Conservation (phyloP, 2,329 filamentous ascomycete genomes). For the Fusarium veterinarium region DNA sequence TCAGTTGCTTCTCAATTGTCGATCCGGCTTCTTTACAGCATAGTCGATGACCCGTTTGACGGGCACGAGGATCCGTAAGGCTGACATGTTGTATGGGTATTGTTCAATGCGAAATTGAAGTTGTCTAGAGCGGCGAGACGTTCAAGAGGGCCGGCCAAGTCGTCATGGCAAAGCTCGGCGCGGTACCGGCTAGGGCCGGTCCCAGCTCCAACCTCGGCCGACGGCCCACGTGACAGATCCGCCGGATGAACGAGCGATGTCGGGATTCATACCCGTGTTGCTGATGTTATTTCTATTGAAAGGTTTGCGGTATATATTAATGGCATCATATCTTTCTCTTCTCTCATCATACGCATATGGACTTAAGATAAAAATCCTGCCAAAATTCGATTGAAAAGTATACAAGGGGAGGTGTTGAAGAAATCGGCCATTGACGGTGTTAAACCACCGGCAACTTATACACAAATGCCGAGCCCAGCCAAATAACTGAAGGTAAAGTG, state of each 20-base stretch:
- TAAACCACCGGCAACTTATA: constrained; percentile 23
- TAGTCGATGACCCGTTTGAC: constrained; percentile 90
- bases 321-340: neutral
- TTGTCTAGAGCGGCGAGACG: constrained; percentile 35
- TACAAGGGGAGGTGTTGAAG: neutral
- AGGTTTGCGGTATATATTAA: neutral
- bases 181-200: constrained; percentile 58
- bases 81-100: constrained; percentile 62
- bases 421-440: constrained; percentile 1
- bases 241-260: constrained; percentile 33
- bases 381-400: neutral
- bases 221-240: constrained; percentile 50
- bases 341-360: neutral
- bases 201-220: constrained; percentile 56
- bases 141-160: constrained; percentile 32
- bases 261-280: constrained; percentile 3
- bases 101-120: constrained; percentile 41
- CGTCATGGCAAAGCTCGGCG: constrained; percentile 47
- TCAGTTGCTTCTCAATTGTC: constrained; percentile 7
- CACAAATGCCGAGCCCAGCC: constrained; percentile 33
- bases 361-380: too few species aligned
- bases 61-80: constrained; percentile 80
- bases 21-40: constrained; percentile 66
- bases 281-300: neutral
- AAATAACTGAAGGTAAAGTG: neutral